Percentiles rank a stretch among this genome's conserved stretches.
Conservation (phyloP, 257 asterid species). For the Craterostigma plantagineum region DNA sequence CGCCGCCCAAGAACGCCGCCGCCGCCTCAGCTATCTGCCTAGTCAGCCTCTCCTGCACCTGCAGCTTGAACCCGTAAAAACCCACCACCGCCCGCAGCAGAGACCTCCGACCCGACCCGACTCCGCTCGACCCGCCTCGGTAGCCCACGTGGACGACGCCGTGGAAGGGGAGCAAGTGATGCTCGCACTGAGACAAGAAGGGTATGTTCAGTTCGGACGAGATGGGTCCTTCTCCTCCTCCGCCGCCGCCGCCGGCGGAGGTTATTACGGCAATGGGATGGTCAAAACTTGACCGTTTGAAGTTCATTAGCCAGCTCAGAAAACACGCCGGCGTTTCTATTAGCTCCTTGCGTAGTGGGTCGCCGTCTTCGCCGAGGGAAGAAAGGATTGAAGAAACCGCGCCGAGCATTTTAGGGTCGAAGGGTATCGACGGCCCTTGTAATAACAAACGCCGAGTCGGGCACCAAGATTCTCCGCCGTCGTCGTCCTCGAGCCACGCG, state of each 20-base stretch:
- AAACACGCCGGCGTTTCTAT: slow-evolving; percentile 60
- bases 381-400: slow-evolving; percentile 49
- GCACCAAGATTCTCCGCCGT: slow-evolving; percentile 65
- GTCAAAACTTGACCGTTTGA: slow-evolving; percentile 34
- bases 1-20: slow-evolving; percentile 56
- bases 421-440: slow-evolving; percentile 13
- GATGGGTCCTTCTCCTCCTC: slow-evolving; percentile 15
- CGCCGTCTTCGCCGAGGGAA: slow-evolving; percentile 70
- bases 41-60: slow-evolving; percentile 91
- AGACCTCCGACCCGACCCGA: slow-evolving; percentile 29
- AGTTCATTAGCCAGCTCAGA: slow-evolving; percentile 63
- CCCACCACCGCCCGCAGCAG: slow-evolving; percentile 60
- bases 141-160: slow-evolving; percentile 85
- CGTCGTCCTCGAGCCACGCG: slow-evolving; percentile 8
- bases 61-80: slow-evolving; percentile 83
- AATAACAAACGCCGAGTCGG: slow-evolving; percentile 26
- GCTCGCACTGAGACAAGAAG: slow-evolving; percentile 87
- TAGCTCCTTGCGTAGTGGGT: slow-evolving; percentile 64
- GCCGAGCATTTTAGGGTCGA: slow-evolving; percentile 27
- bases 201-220: slow-evolving; percentile 48
- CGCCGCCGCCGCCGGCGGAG: slow-evolving; percentile 14
- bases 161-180: slow-evolving; percentile 83
- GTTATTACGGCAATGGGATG: slow-evolving; percentile 35
- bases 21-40: slow-evolving; percentile 81
- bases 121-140: slow-evolving; percentile 9